A percentile compares a stretch with the other conserved stretches of the same genome.
phyloP scores from a whole-genome alignment of 2,329 filamentous ascomycete genomes.

The Xylaria sp. region DNA sequence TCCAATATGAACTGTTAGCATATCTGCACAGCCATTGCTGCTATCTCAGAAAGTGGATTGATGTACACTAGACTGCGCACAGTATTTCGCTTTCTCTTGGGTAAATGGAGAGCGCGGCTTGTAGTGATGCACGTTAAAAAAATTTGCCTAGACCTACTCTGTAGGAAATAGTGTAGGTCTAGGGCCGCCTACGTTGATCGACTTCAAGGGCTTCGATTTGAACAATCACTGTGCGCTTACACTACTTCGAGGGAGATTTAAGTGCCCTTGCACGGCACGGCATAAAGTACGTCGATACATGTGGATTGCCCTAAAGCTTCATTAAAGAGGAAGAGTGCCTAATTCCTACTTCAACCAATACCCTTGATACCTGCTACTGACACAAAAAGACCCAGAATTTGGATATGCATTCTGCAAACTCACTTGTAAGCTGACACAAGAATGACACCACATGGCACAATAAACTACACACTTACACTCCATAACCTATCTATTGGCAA shows the following conservation, averaged over 20 bases:
- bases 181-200: constrained; percentile 1
- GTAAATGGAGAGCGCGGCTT: neutral
- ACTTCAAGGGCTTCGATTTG: neutral
- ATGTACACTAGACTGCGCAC: neutral
- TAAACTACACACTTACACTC: neutral
- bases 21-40: constrained; percentile 7
- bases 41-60: constrained; percentile 11
- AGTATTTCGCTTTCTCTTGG: neutral
- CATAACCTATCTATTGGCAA: neutral
- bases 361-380: neutral
- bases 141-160: neutral
- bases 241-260: neutral
- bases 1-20: constrained; percentile 6
- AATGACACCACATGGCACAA: constrained; percentile 1
- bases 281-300: neutral
- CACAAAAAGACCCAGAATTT: neutral
- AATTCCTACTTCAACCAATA: neutral
- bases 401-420: neutral
- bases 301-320: neutral
- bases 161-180: constrained; percentile 3
- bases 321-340: neutral
- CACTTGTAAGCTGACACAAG: constrained; percentile 7
- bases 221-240: neutral
- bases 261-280: neutral
- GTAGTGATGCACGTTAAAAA: neutral